These are phyloP conservation scores for Podospora appendiculata DNA, from an alignment of 495 filamentous ascomycete genomes.

Conservation along the genomic window DNA sequence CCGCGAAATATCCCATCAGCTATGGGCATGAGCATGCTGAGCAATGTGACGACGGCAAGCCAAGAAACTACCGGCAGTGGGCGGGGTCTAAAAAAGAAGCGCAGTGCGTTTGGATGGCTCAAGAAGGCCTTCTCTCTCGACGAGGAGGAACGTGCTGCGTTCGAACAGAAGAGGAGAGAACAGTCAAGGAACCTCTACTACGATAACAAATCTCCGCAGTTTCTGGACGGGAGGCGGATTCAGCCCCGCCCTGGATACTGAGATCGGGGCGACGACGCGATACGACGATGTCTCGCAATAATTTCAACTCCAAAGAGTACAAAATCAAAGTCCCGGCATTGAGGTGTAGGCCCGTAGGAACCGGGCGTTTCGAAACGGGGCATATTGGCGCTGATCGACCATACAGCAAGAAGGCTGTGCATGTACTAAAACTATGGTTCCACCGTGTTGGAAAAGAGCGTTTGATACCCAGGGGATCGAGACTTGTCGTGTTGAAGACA, in stretches of 20 bases:
- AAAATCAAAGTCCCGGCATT: too few species aligned
- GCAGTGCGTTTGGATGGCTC: constrained; percentile 51
- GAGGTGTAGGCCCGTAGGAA: too few species aligned
- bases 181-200: constrained; percentile 34
- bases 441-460: too few species aligned
- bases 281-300: too few species aligned
- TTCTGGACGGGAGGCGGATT: constrained; percentile 36
- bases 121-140: constrained; percentile 51
- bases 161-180: constrained; percentile 37
- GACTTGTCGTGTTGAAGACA: too few species aligned
- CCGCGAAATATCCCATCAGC: constrained; percentile 37
- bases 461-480: too few species aligned
- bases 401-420: too few species aligned
- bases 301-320: too few species aligned
- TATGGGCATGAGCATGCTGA: constrained; percentile 46
- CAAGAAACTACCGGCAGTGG: constrained; percentile 7
- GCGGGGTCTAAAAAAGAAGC: constrained; percentile 44
- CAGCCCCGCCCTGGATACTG: constrained; percentile 6
- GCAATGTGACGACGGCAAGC: constrained; percentile 30
- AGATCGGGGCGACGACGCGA: too few species aligned
- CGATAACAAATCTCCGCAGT: constrained; percentile 31
- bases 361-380: too few species aligned
- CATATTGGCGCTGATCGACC: too few species aligned
- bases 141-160: constrained; percentile 46
- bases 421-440: too few species aligned